A percentile compares a stretch with the other conserved stretches of the same genome.
phyloP scores from a whole-genome alignment of 352 stramenopile genomes.

The Pythium myriotylum region DNA sequence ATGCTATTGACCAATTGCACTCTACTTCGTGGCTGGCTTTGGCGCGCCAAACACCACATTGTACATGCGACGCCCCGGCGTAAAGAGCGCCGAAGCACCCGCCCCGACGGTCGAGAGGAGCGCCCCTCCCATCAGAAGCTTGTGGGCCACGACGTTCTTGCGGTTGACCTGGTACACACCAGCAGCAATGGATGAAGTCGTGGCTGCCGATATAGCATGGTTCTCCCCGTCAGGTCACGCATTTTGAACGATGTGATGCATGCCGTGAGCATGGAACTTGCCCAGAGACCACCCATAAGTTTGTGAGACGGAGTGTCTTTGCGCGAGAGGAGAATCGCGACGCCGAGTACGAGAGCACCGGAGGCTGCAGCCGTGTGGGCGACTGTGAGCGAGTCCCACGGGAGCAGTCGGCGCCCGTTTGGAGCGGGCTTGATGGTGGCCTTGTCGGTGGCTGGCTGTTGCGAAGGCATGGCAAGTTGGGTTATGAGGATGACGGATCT shows the following conservation, averaged over 20 bases:
- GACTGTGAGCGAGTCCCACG: conserved; percentile 7
- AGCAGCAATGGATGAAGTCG: conserved; percentile 1
- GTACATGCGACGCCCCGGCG: conserved; percentile 5
- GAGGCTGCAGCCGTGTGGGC: conserved; percentile 17
- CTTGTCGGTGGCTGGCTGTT: too few species aligned
- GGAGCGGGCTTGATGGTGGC: too few species aligned
- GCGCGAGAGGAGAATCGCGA: conserved; percentile 1
- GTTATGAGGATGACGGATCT: too few species aligned
- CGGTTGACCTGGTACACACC: conserved; percentile 17
- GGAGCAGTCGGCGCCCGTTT: neutral
- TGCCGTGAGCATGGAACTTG: conserved; percentile 15
- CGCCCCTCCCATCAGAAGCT: conserved; percentile 9
- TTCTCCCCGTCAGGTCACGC: conserved; percentile 10
- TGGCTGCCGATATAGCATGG: conserved; percentile 17
- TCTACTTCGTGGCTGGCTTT: too few species aligned
- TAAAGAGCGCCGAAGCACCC: conserved; percentile 9
- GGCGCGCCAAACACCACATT: conserved; percentile 8
- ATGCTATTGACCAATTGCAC: too few species aligned
- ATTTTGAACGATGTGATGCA: conserved; percentile 21
- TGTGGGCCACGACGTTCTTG: conserved; percentile 9
- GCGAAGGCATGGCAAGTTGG: too few species aligned
- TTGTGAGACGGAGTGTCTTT: conserved; percentile 13
- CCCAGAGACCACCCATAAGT: conserved; percentile 11
- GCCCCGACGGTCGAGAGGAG: conserved; percentile 1
- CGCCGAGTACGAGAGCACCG: conserved; percentile 15